Base-by-base conservation (phyloP, 306 rosid genomes). In the Crotalaria pallida region DNA sequence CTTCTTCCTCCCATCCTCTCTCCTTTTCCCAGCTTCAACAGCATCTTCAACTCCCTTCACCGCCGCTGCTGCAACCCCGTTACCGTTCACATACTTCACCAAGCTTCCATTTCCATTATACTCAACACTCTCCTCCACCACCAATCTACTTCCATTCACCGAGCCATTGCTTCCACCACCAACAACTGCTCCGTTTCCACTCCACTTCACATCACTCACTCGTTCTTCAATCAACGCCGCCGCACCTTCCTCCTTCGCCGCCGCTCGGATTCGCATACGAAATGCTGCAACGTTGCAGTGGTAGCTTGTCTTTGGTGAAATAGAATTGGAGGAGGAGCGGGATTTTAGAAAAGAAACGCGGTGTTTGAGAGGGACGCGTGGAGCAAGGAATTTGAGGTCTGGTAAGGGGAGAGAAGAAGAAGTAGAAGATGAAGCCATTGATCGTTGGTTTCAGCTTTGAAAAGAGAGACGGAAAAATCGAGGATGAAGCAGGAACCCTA, bases 1-100 rank as follows among this genome's bases (percentile, higher is more conserved):
- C 77, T 65, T 94, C 97, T 84, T 83, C 89, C 99, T 87, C 31
- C 89, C 97, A 67, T 83, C 89, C 85, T 94, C 97, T 67, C 40
- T 80, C 64, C 43, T 34, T 67, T 75, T 77, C 58, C 76, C 61
- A 23, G 68, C 84, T 60, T 58, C 73, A 10, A 40, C 73, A 43
- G 4, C 31, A 44, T 82, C 88, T 11, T 68, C 87, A 67, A 56
- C 81, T 68, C 62, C 62, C 40, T 6, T 13, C 10, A 27, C 21
- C 13, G n/a, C 38, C 41, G 41, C 78, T 27, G 76, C 75, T 62
- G 88, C 85, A 10, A 45, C 89, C 16, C 90, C 96, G 70, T 90
- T 86, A 15, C 88, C 96, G 31, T 84, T 88, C 16, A 77, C 84
- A 67, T 85, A 91, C 86, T 89, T 83, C 79, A 75, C 78, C 60